Evolutionary conservation across 345 rosid species (phyloP), one percentile per base, ranked within the genome.

Genomic region (Eutrema japonicum): DNA sequence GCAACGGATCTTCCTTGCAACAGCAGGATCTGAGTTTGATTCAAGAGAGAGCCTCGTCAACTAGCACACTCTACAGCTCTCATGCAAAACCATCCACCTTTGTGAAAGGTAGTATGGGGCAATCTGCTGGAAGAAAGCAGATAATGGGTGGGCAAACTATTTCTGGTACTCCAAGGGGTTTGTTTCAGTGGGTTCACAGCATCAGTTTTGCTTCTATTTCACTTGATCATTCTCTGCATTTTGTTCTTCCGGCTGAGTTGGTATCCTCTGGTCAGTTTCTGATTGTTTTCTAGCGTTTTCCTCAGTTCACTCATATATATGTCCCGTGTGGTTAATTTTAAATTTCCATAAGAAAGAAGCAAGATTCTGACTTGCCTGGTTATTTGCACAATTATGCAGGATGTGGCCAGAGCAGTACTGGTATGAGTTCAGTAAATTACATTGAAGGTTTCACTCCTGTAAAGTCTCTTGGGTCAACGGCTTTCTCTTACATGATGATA

Each of bases 161-260:
- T 62, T 81, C 83, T 73, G 97, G 88, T 82, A 78, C 81, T 79
- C 81, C 97, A 26, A 85, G 89, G 82, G 99, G 98, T 18, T 80
- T 92, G 83, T 94, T 92, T 69, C 97, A 92, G 82, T 96, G 96
- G 96, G 86, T 92, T 63, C 99, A 89, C 82, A 96, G 96, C 85
- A 96, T 96, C 73, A 87, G 89, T 85, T 96, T 96, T 77, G 89
- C 83, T 65, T 68, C 98, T 74, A 64, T 92, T 77, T 87, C 97
- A 16, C 72, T 92, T 51, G 98, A 96, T 71, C 98, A 89, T 80
- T 87, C 98, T 36, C 79, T 96, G 74, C 90, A 83, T 71, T 85
- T 89, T 18, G 83, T 90, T 79, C 80, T 76, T 72, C 99, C 87
- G 64, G 94, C 94, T 61, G 99, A 92, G 82, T 83, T 84, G 66